phyloP scores from a whole-genome alignment of 1,284 basidiomycete species.

The Irpex lacteus region DNA sequence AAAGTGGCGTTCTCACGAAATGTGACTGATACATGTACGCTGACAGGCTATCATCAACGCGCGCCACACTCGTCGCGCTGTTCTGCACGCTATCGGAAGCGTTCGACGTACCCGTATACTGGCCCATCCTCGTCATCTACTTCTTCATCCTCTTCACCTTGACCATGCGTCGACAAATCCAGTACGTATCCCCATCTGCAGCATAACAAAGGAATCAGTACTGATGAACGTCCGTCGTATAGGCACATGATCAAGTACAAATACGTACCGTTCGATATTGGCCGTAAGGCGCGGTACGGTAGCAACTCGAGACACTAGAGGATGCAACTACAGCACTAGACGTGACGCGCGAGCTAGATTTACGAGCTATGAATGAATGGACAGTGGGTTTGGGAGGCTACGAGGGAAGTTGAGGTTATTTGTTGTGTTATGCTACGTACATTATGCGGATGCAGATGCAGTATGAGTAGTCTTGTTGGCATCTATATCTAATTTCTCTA shows the following conservation, averaged over 20 bases:
- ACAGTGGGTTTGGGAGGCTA: too few relatives aligned
- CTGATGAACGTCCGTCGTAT: slow-evolving; percentile 1
- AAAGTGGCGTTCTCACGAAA: too few relatives aligned
- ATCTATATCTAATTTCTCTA: background rate
- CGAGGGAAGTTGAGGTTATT: background rate
- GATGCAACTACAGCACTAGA: slow-evolving; percentile 13
- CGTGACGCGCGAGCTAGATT: background rate
- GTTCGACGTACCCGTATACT: slow-evolving; percentile 97
- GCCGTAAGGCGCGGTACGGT: slow-evolving; percentile 81
- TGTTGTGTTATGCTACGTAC: slow-evolving; percentile 2
- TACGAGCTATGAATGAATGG: too few relatives aligned
- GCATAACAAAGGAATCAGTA: too few relatives aligned
- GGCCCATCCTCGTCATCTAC: slow-evolving; percentile 95
- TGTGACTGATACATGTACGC: background rate
- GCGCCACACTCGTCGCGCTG: slow-evolving; percentile 82
- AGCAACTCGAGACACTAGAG: background rate
- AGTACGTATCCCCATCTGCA: slow-evolving; percentile 54
- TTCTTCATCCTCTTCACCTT: slow-evolving; percentile 86
- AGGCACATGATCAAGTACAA: slow-evolving; percentile 99
- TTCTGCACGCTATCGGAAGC: slow-evolving; percentile 76
- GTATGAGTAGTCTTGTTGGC: slow-evolving; percentile 1
- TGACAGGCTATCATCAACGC: slow-evolving; percentile 85
- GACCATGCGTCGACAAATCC: slow-evolving; percentile 92
- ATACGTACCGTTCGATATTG: slow-evolving; percentile 90
- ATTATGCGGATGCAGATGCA: slow-evolving; percentile 1